These are phyloP conservation scores for Malus sylvestris DNA, from an alignment of 306 rosid genomes.

Conservation along the genomic window DNA sequence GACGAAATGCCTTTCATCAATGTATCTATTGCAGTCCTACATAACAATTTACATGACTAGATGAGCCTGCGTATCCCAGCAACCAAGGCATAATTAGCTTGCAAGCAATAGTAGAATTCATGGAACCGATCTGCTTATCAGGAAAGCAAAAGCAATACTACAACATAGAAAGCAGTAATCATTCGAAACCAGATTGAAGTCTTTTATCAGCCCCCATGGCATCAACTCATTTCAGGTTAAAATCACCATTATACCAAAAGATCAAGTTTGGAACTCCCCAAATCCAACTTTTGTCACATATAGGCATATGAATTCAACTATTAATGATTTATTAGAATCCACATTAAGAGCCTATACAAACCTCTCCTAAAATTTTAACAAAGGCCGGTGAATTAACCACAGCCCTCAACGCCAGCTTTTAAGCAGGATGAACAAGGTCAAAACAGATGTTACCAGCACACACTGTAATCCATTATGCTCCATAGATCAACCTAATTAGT, in stretches of 20 bases:
- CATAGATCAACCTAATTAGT: neutral
- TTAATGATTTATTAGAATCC: neutral
- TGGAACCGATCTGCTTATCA: neutral
- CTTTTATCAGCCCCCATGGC: neutral
- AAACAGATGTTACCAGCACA: neutral
- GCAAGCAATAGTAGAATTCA: neutral
- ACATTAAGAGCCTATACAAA: neutral
- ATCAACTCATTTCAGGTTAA: neutral
- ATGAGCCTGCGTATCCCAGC: slow-evolving; percentile 26
- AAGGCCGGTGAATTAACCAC: neutral
- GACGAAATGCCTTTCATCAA: slow-evolving; percentile 2
- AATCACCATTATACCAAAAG: neutral
- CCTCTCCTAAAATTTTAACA: neutral
- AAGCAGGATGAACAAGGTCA: neutral
- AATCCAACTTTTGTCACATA: neutral
- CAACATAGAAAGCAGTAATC: neutral
- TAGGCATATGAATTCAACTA: neutral
- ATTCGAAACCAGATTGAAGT: neutral
- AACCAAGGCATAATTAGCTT: neutral
- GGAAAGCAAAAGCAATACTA: neutral
- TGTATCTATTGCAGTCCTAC: neutral
- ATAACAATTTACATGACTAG: slow-evolving; percentile 6
- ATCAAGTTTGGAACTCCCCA: neutral
- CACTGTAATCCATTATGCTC: neutral
- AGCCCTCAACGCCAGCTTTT: neutral